Evolutionary conservation across 306 rosid species (phyloP).

Genomic region (Ammopiptanthus mongolicus): DNA sequence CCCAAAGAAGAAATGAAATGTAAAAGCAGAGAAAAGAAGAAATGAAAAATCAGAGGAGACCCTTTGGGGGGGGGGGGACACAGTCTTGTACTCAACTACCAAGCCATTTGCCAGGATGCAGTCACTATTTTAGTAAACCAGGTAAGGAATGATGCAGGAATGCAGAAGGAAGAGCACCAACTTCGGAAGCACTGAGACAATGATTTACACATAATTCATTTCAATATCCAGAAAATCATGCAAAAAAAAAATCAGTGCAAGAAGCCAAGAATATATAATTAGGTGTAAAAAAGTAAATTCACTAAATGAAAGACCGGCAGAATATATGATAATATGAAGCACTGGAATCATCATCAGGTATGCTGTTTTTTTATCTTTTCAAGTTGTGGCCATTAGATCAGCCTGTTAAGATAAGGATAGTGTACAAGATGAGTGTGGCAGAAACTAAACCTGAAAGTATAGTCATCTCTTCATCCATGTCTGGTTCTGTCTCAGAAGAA

Average conservation of each 20-base stretch:
- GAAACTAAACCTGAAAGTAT: slow-evolving; percentile 59
- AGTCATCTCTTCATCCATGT: slow-evolving; percentile 56
- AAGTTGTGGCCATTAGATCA: not conserved
- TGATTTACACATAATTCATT: not conserved
- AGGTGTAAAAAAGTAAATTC: not conserved
- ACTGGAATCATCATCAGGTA: not conserved
- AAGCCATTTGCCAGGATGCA: not conserved
- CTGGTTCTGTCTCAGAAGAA: slow-evolving; percentile 76
- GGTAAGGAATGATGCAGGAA: slow-evolving; percentile 1
- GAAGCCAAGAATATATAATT: not conserved
- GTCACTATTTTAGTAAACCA: not conserved
- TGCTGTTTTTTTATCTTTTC: not conserved
- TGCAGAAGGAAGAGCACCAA: not conserved
- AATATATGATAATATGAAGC: not conserved
- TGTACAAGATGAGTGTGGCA: not conserved
- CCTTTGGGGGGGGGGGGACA: not conserved
- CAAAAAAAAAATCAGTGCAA: not conserved
- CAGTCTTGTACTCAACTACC: not conserved
- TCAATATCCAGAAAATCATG: slow-evolving; percentile 4
- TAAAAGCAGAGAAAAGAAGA: too few species aligned
- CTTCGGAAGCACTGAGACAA: not conserved
- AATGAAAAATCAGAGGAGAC: not conserved
- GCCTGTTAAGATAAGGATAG: not conserved
- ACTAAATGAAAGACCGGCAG: not conserved
- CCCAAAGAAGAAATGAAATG: not conserved